Conservation (phyloP, 2,329 filamentous ascomycete genomes). For the Phyllosticta ampelicida region DNA sequence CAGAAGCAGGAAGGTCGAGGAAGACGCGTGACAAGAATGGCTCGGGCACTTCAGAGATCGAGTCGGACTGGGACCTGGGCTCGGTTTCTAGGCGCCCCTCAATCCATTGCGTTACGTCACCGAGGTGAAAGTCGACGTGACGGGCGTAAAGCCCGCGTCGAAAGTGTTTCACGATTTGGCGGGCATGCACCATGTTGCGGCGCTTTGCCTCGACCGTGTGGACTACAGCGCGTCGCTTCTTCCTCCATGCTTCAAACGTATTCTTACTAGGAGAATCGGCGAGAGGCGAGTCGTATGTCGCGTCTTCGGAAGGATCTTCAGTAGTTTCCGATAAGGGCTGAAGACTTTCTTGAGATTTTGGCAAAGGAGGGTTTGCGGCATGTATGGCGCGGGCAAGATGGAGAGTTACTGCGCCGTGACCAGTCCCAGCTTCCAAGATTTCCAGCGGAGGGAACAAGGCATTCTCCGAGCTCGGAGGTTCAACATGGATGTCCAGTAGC, state of each 20-base stretch:
- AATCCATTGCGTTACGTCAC: conserved; percentile 55
- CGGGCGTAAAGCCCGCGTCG: conserved; percentile 57
- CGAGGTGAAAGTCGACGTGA: conserved; percentile 64
- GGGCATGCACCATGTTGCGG: conserved; percentile 53
- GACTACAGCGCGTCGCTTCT: conserved; percentile 53
- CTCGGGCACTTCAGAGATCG: not conserved
- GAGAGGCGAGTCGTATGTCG: conserved; percentile 4
- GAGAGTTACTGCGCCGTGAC: conserved; percentile 69
- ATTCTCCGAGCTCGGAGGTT: conserved; percentile 23
- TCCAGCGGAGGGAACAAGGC: conserved; percentile 43
- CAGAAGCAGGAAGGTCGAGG: conserved; percentile 59
- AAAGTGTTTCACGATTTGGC: conserved; percentile 55
- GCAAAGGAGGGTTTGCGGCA: conserved; percentile 52
- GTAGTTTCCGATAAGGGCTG: conserved; percentile 15
- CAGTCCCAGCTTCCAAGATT: conserved; percentile 75
- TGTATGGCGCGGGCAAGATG: conserved; percentile 67
- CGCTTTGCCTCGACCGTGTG: conserved; percentile 60
- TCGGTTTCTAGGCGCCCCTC: conserved; percentile 16
- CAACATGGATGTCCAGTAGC: conserved; percentile 62
- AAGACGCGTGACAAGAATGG: conserved; percentile 62
- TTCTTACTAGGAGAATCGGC: conserved; percentile 16
- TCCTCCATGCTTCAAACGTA: conserved; percentile 10
- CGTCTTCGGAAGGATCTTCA: conserved; percentile 17
- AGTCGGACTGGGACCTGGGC: not conserved
- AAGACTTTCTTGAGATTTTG: conserved; percentile 18